phyloP scores from a whole-genome alignment of 1,284 basidiomycete species.

The Farysia itapuensis region DNA sequence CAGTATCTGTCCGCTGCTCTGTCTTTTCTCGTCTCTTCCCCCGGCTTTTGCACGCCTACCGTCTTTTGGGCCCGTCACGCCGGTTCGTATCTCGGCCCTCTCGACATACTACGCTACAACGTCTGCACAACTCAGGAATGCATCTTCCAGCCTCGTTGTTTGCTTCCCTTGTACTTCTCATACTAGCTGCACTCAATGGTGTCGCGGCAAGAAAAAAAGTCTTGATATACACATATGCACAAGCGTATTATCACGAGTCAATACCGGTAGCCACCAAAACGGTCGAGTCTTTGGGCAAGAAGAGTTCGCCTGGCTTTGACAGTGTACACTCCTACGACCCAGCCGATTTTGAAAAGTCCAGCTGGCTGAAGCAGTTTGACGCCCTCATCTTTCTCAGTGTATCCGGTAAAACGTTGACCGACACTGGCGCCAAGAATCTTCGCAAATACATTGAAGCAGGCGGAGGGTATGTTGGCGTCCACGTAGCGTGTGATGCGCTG shows the following conservation, averaged over 20 bases:
- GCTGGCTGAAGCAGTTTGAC: slow-evolving; percentile 44
- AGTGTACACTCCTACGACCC: slow-evolving; percentile 34
- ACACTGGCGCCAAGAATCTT: slow-evolving; percentile 25
- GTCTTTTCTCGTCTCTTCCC: too few species aligned
- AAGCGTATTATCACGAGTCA: slow-evolving; percentile 43
- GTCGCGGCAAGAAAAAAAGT: slow-evolving; percentile 35
- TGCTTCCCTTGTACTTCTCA: too few species aligned
- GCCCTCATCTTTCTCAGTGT: slow-evolving; percentile 47
- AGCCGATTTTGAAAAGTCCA: slow-evolving; percentile 29
- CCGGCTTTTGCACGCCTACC: too few species aligned
- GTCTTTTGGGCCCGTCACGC: too few species aligned
- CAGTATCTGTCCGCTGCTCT: too few species aligned
- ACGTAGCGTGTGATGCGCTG: slow-evolving; percentile 45
- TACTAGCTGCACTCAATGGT: slow-evolving; percentile 2
- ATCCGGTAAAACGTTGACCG: slow-evolving; percentile 36
- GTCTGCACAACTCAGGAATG: too few species aligned
- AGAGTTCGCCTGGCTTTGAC: slow-evolving; percentile 20
- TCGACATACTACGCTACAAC: too few species aligned
- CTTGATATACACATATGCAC: slow-evolving; percentile 41
- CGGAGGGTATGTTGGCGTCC: slow-evolving; percentile 48
- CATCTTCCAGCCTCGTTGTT: slow-evolving; percentile 7
- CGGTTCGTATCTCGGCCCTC: too few species aligned
- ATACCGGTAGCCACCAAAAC: slow-evolving; percentile 38
- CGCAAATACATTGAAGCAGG: slow-evolving; percentile 46
- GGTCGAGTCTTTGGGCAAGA: slow-evolving; percentile 32